Evolutionary conservation across 2,329 filamentous ascomycete genomes (phyloP).

Genomic region (Penicillium nordicum): DNA sequence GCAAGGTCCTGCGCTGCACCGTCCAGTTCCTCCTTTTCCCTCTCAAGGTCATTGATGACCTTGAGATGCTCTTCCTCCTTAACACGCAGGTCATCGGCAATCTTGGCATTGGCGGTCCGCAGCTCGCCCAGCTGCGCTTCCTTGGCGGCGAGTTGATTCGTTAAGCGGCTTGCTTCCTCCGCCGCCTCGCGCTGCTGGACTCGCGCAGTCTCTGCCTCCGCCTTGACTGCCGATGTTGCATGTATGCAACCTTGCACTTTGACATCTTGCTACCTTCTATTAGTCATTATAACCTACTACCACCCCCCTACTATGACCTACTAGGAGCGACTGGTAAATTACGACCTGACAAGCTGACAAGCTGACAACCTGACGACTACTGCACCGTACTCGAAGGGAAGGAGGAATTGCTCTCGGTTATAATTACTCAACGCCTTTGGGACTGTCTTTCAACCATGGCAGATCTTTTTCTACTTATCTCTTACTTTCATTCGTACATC

Average conservation of each 20-base stretch:
- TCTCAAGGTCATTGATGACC: not conserved
- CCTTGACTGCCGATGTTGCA: not conserved
- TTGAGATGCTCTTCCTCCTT: no score
- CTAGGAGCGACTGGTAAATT: no score
- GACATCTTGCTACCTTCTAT: no score
- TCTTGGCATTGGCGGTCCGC: no score
- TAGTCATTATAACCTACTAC: no score
- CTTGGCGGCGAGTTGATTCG: not conserved
- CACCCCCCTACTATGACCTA: no score
- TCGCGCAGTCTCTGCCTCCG: not conserved
- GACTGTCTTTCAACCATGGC: not conserved
- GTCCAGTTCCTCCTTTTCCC: not conserved
- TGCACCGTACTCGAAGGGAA: not conserved
- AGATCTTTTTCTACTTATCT: not conserved
- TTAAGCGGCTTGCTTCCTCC: no score
- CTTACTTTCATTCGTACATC: not conserved
- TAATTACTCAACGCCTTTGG: constrained; percentile 6
- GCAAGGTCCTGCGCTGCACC: not conserved
- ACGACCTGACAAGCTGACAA: no score
- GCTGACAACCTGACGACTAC: no score
- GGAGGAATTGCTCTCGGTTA: not conserved
- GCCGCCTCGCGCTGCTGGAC: not conserved
- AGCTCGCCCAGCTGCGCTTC: not conserved
- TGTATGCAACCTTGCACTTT: no score
- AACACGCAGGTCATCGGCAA: no score